phyloP scores from a whole-genome alignment of 306 rosid species.

The Quillaja saponaria region DNA sequence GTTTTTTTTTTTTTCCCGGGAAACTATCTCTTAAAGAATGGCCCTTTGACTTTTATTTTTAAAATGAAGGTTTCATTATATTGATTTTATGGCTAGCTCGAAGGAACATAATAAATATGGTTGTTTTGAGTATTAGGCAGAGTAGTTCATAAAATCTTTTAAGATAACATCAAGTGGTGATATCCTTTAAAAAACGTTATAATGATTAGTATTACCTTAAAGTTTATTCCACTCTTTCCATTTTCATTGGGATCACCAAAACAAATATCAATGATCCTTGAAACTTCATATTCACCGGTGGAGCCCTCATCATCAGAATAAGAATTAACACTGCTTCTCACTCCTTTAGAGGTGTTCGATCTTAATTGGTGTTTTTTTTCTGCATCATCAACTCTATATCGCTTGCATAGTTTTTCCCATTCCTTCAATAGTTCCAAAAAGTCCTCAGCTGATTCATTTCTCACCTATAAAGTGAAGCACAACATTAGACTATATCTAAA shows the following conservation, averaged over 20 bases:
- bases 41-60: no score
- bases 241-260: conserved; percentile 72
- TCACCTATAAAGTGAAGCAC: conserved; percentile 57
- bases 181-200: neutral
- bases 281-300: conserved; percentile 59
- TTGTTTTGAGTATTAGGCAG: no score
- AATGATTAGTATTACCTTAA: conserved; percentile 56
- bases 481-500: conserved; percentile 16
- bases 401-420: conserved; percentile 85
- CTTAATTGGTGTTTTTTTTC: conserved; percentile 36
- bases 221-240: conserved; percentile 58
- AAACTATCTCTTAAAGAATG: no score
- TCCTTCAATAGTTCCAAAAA: conserved; percentile 74
- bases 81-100: no score
- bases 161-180: neutral
- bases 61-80: no score
- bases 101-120: no score
- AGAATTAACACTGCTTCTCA: conserved; percentile 22
- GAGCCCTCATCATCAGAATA: conserved; percentile 31
- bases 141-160: no score
- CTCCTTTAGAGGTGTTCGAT: conserved; percentile 32
- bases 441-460: conserved; percentile 84
- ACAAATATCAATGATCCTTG: conserved; percentile 70
- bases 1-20: no score
- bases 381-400: conserved; percentile 35